phyloP scores from a whole-genome alignment of 441 rosid genomes.

The Theobroma grandiflorum region DNA sequence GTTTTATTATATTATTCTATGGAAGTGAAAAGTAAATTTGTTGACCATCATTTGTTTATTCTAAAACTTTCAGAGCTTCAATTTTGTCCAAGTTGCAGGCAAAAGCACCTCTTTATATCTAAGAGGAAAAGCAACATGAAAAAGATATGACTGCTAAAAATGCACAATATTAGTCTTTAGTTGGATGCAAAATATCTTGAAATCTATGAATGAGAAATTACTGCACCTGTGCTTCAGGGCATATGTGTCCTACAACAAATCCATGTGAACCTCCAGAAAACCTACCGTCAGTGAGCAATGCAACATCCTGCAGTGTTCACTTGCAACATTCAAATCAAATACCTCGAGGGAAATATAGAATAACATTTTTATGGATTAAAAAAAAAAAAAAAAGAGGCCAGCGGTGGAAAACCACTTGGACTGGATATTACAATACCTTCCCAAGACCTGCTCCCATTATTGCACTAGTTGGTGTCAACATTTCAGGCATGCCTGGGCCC shows the following conservation, averaged over 20 bases:
- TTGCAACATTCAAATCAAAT: constrained; percentile 14
- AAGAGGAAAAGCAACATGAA: background rate
- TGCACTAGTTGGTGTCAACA: constrained; percentile 98
- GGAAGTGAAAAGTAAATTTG: background rate
- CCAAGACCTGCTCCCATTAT: constrained; percentile 99
- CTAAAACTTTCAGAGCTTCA: background rate
- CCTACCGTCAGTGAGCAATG: constrained; percentile 92
- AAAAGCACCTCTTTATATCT: background rate
- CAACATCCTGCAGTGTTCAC: constrained; percentile 73
- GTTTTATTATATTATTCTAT: background rate
- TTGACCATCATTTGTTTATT: background rate
- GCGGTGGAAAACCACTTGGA: constrained; percentile 8
- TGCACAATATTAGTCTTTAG: background rate
- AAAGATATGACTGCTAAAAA: background rate
- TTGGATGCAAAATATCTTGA: background rate
- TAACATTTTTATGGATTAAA: constrained; percentile 8
- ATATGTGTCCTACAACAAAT: constrained; percentile 94
- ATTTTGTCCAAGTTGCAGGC: background rate
- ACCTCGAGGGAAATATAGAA: background rate
- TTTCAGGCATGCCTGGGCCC: constrained; percentile 99
- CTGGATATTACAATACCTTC: constrained; percentile 61
- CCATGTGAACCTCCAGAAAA: constrained; percentile 99
- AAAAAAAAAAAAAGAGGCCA: constrained; percentile 5
- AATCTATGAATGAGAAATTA: constrained; percentile 22
- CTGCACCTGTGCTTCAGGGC: constrained; percentile 97